A percentile compares a stretch with the other conserved stretches of the same genome.
Conservation (phyloP, 352 stramenopile species). For the Phytophthora tubulina region DNA sequence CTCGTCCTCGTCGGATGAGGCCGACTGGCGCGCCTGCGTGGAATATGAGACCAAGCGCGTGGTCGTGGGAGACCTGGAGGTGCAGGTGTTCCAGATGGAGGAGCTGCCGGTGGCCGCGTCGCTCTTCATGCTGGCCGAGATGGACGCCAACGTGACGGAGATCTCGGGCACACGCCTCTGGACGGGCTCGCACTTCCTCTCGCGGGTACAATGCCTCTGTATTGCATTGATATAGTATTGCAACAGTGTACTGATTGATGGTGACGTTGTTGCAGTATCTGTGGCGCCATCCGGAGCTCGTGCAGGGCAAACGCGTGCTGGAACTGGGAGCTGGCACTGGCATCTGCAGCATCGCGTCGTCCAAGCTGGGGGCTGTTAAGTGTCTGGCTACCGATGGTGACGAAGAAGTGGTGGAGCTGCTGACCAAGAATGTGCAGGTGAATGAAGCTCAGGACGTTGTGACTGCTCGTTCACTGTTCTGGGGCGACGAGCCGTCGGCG, state of each 20-base stretch:
- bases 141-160: slow-evolving; percentile 68
- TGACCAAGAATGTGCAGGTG: slow-evolving; percentile 58
- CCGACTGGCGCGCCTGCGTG: slow-evolving; percentile 59
- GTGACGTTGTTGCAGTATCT: slow-evolving; percentile 52
- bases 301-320: slow-evolving; percentile 61
- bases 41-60: slow-evolving; percentile 68
- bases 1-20: slow-evolving; percentile 50
- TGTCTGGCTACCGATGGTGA: slow-evolving; percentile 79
- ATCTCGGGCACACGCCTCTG: slow-evolving; percentile 84
- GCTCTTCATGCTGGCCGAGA: slow-evolving; percentile 72
- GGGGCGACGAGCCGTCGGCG: slow-evolving; percentile 59
- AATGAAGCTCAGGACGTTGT: slow-evolving; percentile 44
- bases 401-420: slow-evolving; percentile 60
- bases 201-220: slow-evolving; percentile 33
- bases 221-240: slow-evolving; percentile 4
- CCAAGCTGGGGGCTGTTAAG: slow-evolving; percentile 54
- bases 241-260: slow-evolving; percentile 9
- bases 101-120: slow-evolving; percentile 62
- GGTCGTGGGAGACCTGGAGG: slow-evolving; percentile 47
- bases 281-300: slow-evolving; percentile 50
- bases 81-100: slow-evolving; percentile 70
- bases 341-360: slow-evolving; percentile 76
- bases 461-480: slow-evolving; percentile 57
- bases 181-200: slow-evolving; percentile 76
- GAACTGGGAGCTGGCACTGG: slow-evolving; percentile 80